Evolutionary conservation across 2,329 filamentous ascomycete species (phyloP), one percentile per base, ranked within the genome.

Genomic region (Mollisia scopiformis): DNA sequence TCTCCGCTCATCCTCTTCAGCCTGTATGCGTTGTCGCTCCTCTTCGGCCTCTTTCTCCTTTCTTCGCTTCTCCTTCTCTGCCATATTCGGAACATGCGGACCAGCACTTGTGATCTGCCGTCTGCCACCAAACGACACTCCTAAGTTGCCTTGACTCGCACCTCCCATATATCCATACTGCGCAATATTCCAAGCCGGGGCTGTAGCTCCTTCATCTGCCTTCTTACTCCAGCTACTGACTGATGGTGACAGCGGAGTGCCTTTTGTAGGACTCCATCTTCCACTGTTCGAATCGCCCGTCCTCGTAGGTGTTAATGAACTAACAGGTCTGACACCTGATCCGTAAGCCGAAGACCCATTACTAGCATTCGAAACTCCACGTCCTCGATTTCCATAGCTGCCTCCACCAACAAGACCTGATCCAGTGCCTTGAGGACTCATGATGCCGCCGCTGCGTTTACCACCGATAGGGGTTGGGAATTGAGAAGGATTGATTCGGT

Each of bases 101-200:
- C 86, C 83, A 14, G 92, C 86, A 69, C 84, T 92, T 8, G 93
- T 98, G 73, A 99, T 98, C 77, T 99, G 95, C 62, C 95, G 87
- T 69, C 93, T 86, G 19, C 89, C 92, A 58, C 95, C 95, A 76
- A 98, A 98, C 11, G 91, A 87, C 68, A 99, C 92, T 19, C 95
- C 95, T 63, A 97, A 87, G 70, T 96, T 98, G 2, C 92, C 94
- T 75, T 99, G 95, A 71, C 92, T 97, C 27, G 95, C 95, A 52
- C 95, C 95, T 60, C 95, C 95, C 90, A 98, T 95, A 76, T 97
- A 99, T 7, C 95, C 93, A 73, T 99, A 99, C 74, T 99, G 95
- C 59, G 93, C 90, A 69, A 98, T 98, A 74, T 98, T 99, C 95
- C 95, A 99, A 1, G 95, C 95, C 0, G 95, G 95, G 27, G 88